Evolutionary conservation across 192 early-diverging fungal genomes (phyloP).

Genomic region (Backusella psychrophila): DNA sequence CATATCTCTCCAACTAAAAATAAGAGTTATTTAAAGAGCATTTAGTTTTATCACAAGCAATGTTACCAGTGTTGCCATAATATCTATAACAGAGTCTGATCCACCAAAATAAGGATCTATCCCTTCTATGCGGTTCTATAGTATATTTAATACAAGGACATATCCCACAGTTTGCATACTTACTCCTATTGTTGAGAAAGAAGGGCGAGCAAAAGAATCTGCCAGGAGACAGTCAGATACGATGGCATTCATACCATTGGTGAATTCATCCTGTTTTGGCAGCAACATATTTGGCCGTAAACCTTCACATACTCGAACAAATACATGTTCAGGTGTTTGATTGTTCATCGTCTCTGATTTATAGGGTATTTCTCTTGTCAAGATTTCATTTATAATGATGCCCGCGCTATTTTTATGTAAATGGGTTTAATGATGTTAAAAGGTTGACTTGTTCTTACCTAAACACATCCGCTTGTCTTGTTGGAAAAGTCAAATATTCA

Average conservation of each 20-base stretch:
- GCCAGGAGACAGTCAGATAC: not conserved
- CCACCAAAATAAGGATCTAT: conserved; percentile 5
- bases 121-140: conserved; percentile 10
- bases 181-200: conserved; percentile 7
- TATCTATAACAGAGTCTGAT: conserved; percentile 22
- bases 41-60: not conserved
- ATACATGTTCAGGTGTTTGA: not conserved
- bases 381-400: conserved; percentile 45
- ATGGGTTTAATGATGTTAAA: too few species aligned
- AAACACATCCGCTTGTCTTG: conserved; percentile 35
- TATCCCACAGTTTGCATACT: not conserved
- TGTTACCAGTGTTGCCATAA: conserved; percentile 40
- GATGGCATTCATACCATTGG: conserved; percentile 3
- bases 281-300: not conserved
- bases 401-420: conserved; percentile 29
- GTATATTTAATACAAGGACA: not conserved
- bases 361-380: conserved; percentile 40
- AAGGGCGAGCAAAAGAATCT: conserved; percentile 6
- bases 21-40: not conserved
- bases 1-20: conserved; percentile 41
- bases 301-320: not conserved
- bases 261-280: not conserved
- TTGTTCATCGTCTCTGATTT: conserved; percentile 12
- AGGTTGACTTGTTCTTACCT: conserved; percentile 16
- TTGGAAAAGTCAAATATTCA: conserved; percentile 28